These are phyloP conservation scores for Pichia kudriavzevii DNA, from an alignment of 1,139 yeast genomes.

Conservation along the genomic window DNA sequence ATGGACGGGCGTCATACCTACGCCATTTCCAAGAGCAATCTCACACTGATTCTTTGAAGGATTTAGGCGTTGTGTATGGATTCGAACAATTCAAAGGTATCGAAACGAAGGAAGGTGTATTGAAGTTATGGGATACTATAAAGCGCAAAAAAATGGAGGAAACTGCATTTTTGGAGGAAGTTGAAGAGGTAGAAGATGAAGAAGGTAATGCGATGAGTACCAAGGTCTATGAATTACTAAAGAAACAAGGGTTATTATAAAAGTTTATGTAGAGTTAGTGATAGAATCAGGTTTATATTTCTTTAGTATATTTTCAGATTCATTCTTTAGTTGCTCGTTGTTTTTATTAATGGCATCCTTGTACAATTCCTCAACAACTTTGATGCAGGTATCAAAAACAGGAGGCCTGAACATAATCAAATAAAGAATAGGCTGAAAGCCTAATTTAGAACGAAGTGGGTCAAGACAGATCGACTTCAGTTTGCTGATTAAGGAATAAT, in stretches of 20 bases:
- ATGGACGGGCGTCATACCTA: slow-evolving; percentile 66
- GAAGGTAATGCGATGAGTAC: slow-evolving; percentile 90
- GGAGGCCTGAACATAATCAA: slow-evolving; percentile 91
- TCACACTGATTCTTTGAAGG: slow-evolving; percentile 68
- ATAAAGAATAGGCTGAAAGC: slow-evolving; percentile 74
- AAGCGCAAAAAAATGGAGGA: slow-evolving; percentile 34
- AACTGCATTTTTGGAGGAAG: slow-evolving; percentile 44
- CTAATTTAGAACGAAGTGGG: slow-evolving; percentile 74
- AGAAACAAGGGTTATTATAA: slow-evolving; percentile 57
- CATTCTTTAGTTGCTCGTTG: slow-evolving; percentile 45
- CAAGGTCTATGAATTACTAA: slow-evolving; percentile 72
- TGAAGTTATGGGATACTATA: slow-evolving; percentile 45
- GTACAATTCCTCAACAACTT: slow-evolving; percentile 53
- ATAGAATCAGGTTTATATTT: slow-evolving; percentile 32
- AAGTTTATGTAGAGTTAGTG: background rate
- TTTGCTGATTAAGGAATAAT: slow-evolving; percentile 50
- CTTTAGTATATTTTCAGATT: slow-evolving; percentile 44
- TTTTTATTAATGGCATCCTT: slow-evolving; percentile 37
- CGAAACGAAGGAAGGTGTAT: slow-evolving; percentile 60
- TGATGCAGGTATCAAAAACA: slow-evolving; percentile 54
- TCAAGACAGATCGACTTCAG: slow-evolving; percentile 75
- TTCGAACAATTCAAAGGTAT: slow-evolving; percentile 54
- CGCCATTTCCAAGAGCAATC: slow-evolving; percentile 65
- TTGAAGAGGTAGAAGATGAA: slow-evolving; percentile 80
- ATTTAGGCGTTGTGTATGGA: slow-evolving; percentile 55